A percentile compares a stretch with the other conserved stretches of the same genome.
phyloP scores from a whole-genome alignment of 108 stramenopile species.

The Licmophora abbreviata region DNA sequence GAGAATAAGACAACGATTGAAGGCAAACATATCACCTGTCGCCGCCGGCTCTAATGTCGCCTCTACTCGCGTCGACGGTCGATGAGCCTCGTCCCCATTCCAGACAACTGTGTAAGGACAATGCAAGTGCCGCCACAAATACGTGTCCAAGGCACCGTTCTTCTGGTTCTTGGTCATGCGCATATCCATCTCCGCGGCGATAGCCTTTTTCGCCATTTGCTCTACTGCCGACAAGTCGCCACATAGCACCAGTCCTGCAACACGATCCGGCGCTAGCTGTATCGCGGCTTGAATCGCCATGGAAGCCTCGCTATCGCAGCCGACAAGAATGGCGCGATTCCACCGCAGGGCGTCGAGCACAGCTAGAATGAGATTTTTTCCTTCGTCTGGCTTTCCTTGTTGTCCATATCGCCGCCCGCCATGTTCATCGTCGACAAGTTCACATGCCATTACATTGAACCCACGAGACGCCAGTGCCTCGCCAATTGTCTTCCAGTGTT shows the following conservation, averaged over 20 bases:
- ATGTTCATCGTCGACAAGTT: constrained; percentile 18
- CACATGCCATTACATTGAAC: constrained; percentile 53
- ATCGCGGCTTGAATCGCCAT: constrained; percentile 43
- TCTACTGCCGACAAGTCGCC: constrained; percentile 28
- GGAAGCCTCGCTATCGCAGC: constrained; percentile 33
- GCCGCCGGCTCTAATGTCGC: neutral
- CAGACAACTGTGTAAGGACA: constrained; percentile 53
- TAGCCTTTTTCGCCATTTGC: neutral
- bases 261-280: constrained; percentile 28
- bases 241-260: constrained; percentile 38
- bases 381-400: constrained; percentile 4
- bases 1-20: constrained; percentile 25
- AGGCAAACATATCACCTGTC: neutral
- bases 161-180: constrained; percentile 1
- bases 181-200: neutral
- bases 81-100: constrained; percentile 30
- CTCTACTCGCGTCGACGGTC: neutral
- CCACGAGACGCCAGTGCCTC: constrained; percentile 39
- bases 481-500: constrained; percentile 47
- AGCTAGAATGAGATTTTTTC: constrained; percentile 6
- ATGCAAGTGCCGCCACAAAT: constrained; percentile 19
- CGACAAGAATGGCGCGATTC: constrained; percentile 43
- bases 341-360: constrained; percentile 33
- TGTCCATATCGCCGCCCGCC: neutral
- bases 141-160: constrained; percentile 17